Base-by-base conservation (phyloP, 2,329 filamentous ascomycete species). In the Shiraia bambusicola region DNA sequence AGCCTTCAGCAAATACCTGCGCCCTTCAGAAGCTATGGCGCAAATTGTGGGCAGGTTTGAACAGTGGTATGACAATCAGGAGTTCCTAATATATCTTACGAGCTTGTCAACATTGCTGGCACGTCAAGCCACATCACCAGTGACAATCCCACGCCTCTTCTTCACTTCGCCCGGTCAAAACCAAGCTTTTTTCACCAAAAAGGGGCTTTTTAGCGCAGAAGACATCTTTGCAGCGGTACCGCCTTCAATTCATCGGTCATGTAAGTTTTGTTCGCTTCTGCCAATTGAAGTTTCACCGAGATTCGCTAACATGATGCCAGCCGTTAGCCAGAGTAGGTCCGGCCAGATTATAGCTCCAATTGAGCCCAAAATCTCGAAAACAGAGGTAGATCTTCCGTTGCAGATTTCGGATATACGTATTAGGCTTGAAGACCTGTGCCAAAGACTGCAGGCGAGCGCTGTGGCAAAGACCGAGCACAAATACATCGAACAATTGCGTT, bases 31-130 rank as follows among this genome's bases (percentile, higher is more conserved):
- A 3, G 53, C 46, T 2, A 61, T 60, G 56, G 5, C 13, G 1
- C 13, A 26, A 1, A 52, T 69, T 4, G 47, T 7, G 3, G 5
- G 12, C 0, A 36, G 9, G 12, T 63, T 58, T 19, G 37, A 50
- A 16, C 7, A 8, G 1, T 63, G 59, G 56, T 46, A 44, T 73
- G 15, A 59, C 74, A 13, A 63, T 76, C 13, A 69, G 66, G 0
- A 53, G 69, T 51, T 78, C 69, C 16, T 39, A 16, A 2, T 42
- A 7, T 65, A 65, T 34, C 45, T 65, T 34, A 17, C 45, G 58
- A 12, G 49, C 22, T 0, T 64, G 37, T 36, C 33, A 16, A 29
- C 44, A 29, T 13, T 16, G 33, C 10, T 57, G 3, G 44, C 40
- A 32, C 42, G 13, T 25, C 49, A 57, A 27, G 15, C 3, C 3